Evolutionary conservation across 768 basidiomycete genomes (phyloP).

Genomic region (Kwoniella sp.): DNA sequence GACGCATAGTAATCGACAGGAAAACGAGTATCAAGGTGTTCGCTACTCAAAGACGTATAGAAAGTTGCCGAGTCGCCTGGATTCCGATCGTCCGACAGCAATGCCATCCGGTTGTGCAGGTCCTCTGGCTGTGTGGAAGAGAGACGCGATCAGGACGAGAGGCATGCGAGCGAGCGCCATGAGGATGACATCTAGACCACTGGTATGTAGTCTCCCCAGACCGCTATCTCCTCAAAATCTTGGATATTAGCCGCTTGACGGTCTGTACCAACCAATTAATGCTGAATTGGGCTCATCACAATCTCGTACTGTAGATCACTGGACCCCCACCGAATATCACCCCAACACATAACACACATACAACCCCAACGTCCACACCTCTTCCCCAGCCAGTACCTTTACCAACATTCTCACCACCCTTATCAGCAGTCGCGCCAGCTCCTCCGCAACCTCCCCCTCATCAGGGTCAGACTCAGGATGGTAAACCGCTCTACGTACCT

Average conservation of each 20-base stretch:
- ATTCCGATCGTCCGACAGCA: too few relatives aligned
- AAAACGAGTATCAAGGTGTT: too few relatives aligned
- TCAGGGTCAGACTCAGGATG: slow-evolving; percentile 23
- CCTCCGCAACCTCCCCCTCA: background rate
- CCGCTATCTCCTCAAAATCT: too few relatives aligned
- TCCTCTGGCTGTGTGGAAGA: background rate
- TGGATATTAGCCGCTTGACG: too few relatives aligned
- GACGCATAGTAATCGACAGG: too few relatives aligned
- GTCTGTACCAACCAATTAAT: too few relatives aligned
- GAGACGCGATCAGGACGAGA: background rate
- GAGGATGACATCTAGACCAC: background rate
- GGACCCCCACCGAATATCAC: slow-evolving; percentile 42
- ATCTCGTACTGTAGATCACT: slow-evolving; percentile 51
- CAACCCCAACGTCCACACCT: slow-evolving; percentile 35
- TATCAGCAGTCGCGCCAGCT: background rate
- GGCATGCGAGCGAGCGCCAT: background rate
- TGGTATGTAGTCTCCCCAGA: background rate
- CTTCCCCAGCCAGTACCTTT: slow-evolving; percentile 29
- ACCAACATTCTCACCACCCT: slow-evolving; percentile 20
- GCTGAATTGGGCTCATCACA: too few relatives aligned
- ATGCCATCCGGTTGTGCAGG: background rate
- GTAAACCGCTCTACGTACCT: slow-evolving; percentile 43
- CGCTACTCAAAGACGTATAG: too few relatives aligned
- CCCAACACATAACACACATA: slow-evolving; percentile 18
- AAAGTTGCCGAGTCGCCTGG: too few relatives aligned